Evolutionary conservation across 2,329 filamentous ascomycete genomes (phyloP).

Genomic region (Ophidiomyces ophidiicola): DNA sequence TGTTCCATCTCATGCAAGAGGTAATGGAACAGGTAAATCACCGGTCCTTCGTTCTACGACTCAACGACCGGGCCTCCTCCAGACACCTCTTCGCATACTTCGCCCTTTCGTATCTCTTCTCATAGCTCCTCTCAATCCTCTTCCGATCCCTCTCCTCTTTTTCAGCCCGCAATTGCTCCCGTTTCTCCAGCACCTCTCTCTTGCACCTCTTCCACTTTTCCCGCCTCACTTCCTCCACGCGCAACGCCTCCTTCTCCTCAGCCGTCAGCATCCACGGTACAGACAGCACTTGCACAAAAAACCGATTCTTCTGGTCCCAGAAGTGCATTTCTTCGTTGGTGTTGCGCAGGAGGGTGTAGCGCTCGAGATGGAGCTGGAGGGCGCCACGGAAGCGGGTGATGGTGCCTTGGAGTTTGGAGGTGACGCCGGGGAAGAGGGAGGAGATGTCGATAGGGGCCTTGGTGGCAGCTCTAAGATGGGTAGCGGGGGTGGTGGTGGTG

Average conservation of each 20-base stretch:
- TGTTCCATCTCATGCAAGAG: too few species aligned
- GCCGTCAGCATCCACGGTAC: conserved; percentile 42
- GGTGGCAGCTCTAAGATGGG: conserved; percentile 13
- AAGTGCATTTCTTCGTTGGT: conserved; percentile 45
- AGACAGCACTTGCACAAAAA: conserved; percentile 39
- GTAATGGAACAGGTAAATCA: too few species aligned
- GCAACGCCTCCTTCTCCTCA: conserved; percentile 34
- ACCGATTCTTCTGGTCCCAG: conserved; percentile 41
- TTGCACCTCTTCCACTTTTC: conserved; percentile 32
- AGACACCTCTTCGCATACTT: conserved; percentile 24
- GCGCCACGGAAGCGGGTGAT: conserved; percentile 39
- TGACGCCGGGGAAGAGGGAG: conserved; percentile 37
- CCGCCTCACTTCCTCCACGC: conserved; percentile 30
- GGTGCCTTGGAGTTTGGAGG: conserved; percentile 47
- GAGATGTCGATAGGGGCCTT: conserved; percentile 35
- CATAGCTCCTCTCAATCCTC: conserved; percentile 21
- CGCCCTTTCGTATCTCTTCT: conserved; percentile 33
- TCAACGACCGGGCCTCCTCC: conserved; percentile 21
- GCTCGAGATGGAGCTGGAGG: conserved; percentile 45
- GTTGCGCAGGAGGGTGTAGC: conserved; percentile 37
- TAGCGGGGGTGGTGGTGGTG: not conserved
- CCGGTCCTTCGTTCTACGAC: conserved; percentile 17
- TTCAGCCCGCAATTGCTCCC: conserved; percentile 26
- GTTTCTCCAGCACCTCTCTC: conserved; percentile 22
- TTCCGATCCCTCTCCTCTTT: conserved; percentile 28